Evolutionary conservation across 2,329 filamentous ascomycete genomes (phyloP), one percentile per base, ranked within the genome.

Genomic region (Apiospora aurea): DNA sequence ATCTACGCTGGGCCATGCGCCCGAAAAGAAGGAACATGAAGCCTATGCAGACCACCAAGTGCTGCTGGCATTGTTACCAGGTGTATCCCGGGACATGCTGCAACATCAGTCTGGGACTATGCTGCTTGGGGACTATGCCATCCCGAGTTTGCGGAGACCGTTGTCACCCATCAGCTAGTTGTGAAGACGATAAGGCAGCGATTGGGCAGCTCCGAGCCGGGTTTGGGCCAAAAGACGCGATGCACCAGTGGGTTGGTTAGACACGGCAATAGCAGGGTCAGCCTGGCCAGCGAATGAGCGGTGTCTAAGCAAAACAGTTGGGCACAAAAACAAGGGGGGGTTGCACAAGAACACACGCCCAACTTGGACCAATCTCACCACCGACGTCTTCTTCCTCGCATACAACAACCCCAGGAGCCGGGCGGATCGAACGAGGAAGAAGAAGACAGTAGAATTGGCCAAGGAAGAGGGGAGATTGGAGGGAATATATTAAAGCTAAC

Each of bases 1-100:
- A n/a, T 64, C 57, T 64, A 64, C 57, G 57, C 57, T 41, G 57
- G 57, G 57, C 57, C 41, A 41, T 64, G 57, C 34, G 57, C 57
- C 46, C 66, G 47, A 51, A 47, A 67, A 53, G 66, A 67, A 49
- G 67, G 69, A 29, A 29, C 26, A 29, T 29, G 26, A 47, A 41
- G 57, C n/a, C 34, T 44, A 38, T 46, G 38, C 70, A 51, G 67
- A 68, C 18, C 44, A 46, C 29, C 69, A 69, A 46, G 41, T 26
- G 53, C 26, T 64, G 47, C 64, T 71, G 66, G 71, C 71, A 70
- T 46, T 61, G n/a, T 64, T 69, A 53, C 72, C 46, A 47, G 72
- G 71, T 72, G 51, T 14, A 71, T 57, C 70, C 72, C 46, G 26
- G 71, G 49, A 67, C 21, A 18, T 44, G 44, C 44, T 57, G 72